Evolutionary conservation across 1,139 yeast genomes (phyloP).

Genomic region (Meyerozyma carpophila): DNA sequence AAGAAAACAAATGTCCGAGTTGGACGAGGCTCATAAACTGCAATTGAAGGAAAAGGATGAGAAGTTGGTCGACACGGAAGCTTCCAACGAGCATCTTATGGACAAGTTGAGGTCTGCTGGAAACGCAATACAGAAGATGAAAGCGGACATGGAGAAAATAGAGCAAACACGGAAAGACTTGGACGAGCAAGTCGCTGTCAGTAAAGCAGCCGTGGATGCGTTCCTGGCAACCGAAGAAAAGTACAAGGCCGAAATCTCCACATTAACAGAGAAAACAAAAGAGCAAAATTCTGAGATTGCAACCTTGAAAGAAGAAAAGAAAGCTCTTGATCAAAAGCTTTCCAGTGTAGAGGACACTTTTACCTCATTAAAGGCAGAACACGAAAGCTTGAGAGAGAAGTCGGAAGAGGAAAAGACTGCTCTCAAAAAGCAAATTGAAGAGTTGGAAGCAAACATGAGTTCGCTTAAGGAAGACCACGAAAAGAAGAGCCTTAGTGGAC

Average conservation of each 20-base stretch:
- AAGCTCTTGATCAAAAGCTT: not conserved
- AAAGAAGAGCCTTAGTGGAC: not conserved
- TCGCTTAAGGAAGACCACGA: not conserved
- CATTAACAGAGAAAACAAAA: slow-evolving; percentile 3
- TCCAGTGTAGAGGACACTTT: slow-evolving; percentile 1
- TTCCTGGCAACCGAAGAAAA: not conserved
- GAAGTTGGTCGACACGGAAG: slow-evolving; percentile 26
- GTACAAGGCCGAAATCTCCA: slow-evolving; percentile 4
- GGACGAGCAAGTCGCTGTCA: slow-evolving; percentile 8
- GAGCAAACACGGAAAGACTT: slow-evolving; percentile 1
- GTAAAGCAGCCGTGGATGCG: slow-evolving; percentile 9
- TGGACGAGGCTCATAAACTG: slow-evolving; percentile 8
- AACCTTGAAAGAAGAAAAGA: not conserved
- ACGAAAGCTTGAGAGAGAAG: slow-evolving; percentile 3
- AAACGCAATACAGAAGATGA: slow-evolving; percentile 36
- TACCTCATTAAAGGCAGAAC: not conserved
- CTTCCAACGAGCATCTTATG: slow-evolving; percentile 32
- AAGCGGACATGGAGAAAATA: slow-evolving; percentile 6
- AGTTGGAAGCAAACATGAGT: not conserved
- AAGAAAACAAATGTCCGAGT: slow-evolving; percentile 9
- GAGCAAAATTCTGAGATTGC: not conserved
- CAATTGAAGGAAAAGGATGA: slow-evolving; percentile 17
- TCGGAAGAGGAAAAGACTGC: not conserved
- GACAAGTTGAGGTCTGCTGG: slow-evolving; percentile 45
- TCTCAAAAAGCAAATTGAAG: not conserved